Percentiles rank a stretch among this genome's conserved stretches.
Evolutionary conservation across 768 basidiomycete species (phyloP).

Genomic region (Gyrodon lividus): DNA sequence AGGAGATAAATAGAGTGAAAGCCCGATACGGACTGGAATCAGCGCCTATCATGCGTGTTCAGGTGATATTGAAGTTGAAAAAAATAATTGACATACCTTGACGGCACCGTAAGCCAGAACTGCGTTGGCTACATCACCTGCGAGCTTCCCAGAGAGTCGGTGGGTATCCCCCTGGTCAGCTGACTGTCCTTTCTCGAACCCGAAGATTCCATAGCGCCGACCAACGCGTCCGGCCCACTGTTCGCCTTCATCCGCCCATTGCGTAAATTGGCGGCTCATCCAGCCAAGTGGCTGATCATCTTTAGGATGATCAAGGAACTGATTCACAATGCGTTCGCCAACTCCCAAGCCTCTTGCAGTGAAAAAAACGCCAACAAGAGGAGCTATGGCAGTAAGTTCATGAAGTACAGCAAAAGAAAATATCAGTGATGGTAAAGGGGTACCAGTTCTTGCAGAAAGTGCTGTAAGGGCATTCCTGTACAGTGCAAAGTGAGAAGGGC

Average conservation of each 20-base stretch:
- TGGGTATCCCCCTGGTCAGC: constrained; percentile 4
- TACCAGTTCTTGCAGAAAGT: constrained; percentile 66
- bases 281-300: constrained; percentile 31
- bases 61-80: not conserved
- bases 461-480: constrained; percentile 56
- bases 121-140: constrained; percentile 79
- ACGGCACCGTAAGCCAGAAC: constrained; percentile 78
- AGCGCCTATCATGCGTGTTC: constrained; percentile 51
- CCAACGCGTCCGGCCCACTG: constrained; percentile 70
- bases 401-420: constrained; percentile 85
- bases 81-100: constrained; percentile 51
- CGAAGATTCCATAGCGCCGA: constrained; percentile 76
- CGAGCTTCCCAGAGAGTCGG: constrained; percentile 42
- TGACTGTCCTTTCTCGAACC: constrained; percentile 55
- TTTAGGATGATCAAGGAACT: constrained; percentile 29
- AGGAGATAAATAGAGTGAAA: constrained; percentile 72
- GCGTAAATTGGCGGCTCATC: constrained; percentile 42
- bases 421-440: constrained; percentile 71
- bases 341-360: constrained; percentile 62
- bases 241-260: constrained; percentile 80
- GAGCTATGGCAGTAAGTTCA: constrained; percentile 78
- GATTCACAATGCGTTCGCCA: constrained; percentile 61
- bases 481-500: constrained; percentile 36
- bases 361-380: constrained; percentile 74
- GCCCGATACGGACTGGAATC: constrained; percentile 67